A percentile compares a stretch with the other conserved stretches of the same genome.
These are phyloP conservation scores for Neophaeococcomyces aloes DNA, from an alignment of 2,329 filamentous ascomycete species.

Conservation along the genomic window DNA sequence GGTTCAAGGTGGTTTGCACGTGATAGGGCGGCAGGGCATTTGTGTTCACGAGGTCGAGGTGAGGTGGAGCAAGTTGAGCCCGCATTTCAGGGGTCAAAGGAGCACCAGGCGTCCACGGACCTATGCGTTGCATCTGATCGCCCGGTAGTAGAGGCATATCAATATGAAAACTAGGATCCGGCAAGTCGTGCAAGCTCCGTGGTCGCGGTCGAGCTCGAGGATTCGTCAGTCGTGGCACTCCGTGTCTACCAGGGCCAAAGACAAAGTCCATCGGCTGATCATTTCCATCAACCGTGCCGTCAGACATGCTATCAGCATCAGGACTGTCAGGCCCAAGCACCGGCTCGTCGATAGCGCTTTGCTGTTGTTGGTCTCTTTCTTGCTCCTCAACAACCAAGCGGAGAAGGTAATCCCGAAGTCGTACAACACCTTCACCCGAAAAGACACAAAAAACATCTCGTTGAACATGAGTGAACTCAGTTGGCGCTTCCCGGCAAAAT, in stretches of 20 bases:
- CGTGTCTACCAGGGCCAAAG: slow-evolving; percentile 14
- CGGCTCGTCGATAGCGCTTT: slow-evolving; percentile 20
- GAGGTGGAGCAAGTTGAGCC: slow-evolving; percentile 10
- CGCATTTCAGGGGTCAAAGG: slow-evolving; percentile 13
- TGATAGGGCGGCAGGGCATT: not conserved
- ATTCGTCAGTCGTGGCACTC: slow-evolving; percentile 11
- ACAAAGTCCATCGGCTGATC: slow-evolving; percentile 17
- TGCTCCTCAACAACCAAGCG: slow-evolving; percentile 20
- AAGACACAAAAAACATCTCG: slow-evolving; percentile 96
- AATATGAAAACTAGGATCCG: slow-evolving; percentile 18
- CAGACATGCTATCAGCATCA: slow-evolving; percentile 21
- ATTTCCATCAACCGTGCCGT: slow-evolving; percentile 22
- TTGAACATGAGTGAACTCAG: slow-evolving; percentile 91
- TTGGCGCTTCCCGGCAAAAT: slow-evolving; percentile 78
- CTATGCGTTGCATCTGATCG: slow-evolving; percentile 19
- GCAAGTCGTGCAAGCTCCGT: slow-evolving; percentile 20
- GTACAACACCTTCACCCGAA: slow-evolving; percentile 70
- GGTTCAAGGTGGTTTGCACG: not conserved
- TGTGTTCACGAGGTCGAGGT: slow-evolving; percentile 10
- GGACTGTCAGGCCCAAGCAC: slow-evolving; percentile 20
- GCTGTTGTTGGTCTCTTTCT: slow-evolving; percentile 15
- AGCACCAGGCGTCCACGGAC: slow-evolving; percentile 19
- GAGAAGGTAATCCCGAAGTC: slow-evolving; percentile 70
- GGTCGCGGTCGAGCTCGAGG: slow-evolving; percentile 15
- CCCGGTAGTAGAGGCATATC: slow-evolving; percentile 20